Conservation (phyloP, 1,284 basidiomycete species). For the Schizopora paradoxa region DNA sequence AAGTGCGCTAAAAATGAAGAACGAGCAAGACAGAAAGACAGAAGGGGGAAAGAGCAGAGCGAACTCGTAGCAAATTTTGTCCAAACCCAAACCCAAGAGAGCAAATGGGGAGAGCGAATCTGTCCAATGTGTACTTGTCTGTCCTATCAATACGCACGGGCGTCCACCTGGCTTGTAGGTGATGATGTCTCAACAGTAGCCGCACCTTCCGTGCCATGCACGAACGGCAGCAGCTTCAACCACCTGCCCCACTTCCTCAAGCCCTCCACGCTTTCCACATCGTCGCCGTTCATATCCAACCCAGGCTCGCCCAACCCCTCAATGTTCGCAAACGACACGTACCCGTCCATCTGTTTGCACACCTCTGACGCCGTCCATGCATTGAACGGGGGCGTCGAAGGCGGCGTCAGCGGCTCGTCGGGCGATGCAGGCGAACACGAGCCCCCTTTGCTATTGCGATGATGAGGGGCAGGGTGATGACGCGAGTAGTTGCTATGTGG, state of each 20-base stretch:
- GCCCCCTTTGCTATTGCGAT: conserved; percentile 17
- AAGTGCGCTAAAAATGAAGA: too few species aligned
- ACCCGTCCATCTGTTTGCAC: conserved; percentile 54
- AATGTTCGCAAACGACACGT: conserved; percentile 60
- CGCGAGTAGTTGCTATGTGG: conserved; percentile 23
- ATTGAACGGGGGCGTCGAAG: conserved; percentile 46
- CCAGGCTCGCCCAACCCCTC: conserved; percentile 62
- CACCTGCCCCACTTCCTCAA: conserved; percentile 8
- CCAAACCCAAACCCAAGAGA: too few species aligned
- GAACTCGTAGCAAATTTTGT: too few species aligned
- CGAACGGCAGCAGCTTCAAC: conserved; percentile 11
- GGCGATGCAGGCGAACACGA: conserved; percentile 30
- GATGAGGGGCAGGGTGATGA: conserved; percentile 22
- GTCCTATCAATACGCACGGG: too few species aligned
- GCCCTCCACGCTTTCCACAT: conserved; percentile 14
- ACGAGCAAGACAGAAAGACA: too few species aligned
- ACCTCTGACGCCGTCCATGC: conserved; percentile 52
- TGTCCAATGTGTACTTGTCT: too few species aligned
- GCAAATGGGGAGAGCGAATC: too few species aligned
- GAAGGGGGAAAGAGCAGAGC: too few species aligned
- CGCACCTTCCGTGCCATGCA: conserved; percentile 6
- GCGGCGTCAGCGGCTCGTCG: conserved; percentile 23
- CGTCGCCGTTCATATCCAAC: conserved; percentile 27
- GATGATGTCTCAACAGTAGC: too few species aligned
- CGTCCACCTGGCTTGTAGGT: too few species aligned